phyloP scores from a whole-genome alignment of 1,284 basidiomycete genomes.

The Ustilago shanxiensis region DNA sequence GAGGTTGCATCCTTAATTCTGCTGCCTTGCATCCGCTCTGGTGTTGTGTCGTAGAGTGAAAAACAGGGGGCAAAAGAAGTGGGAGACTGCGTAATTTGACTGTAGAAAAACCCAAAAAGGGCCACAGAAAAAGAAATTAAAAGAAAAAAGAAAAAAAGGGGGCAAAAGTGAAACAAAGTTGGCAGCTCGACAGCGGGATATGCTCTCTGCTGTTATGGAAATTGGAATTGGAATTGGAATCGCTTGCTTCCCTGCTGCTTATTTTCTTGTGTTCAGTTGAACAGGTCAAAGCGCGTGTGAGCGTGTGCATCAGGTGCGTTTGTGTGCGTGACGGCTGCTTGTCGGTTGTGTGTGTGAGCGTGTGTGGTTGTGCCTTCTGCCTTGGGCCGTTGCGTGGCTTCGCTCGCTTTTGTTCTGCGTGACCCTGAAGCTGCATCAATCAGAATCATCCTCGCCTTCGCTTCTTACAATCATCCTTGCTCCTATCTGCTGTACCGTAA shows the following conservation, averaged over 20 bases:
- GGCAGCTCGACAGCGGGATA: conserved; percentile 12
- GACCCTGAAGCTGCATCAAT: not conserved
- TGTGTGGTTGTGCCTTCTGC: too few relatives aligned
- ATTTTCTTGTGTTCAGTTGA: not conserved
- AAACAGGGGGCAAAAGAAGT: too few relatives aligned
- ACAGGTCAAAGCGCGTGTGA: conserved; percentile 11
- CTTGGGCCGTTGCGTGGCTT: too few relatives aligned
- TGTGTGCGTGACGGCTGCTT: not conserved
- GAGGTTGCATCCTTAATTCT: not conserved
- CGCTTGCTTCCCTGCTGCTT: too few relatives aligned
- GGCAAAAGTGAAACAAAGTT: conserved; percentile 2
- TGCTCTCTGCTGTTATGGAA: not conserved
- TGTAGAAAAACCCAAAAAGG: not conserved
- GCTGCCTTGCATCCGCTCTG: not conserved
- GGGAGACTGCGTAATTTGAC: too few relatives aligned
- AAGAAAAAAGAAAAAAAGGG: not conserved
- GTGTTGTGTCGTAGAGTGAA: not conserved
- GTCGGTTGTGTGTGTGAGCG: too few relatives aligned
- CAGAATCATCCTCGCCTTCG: not conserved
- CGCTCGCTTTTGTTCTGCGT: not conserved
- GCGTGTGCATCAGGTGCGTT: conserved; percentile 3
- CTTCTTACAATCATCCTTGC: not conserved
- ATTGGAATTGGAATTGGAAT: too few relatives aligned
- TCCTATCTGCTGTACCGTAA: too few relatives aligned
- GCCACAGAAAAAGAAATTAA: not conserved